Base-by-base conservation (phyloP, 2,329 filamentous ascomycete species). In the Myrmaecium sp. region DNA sequence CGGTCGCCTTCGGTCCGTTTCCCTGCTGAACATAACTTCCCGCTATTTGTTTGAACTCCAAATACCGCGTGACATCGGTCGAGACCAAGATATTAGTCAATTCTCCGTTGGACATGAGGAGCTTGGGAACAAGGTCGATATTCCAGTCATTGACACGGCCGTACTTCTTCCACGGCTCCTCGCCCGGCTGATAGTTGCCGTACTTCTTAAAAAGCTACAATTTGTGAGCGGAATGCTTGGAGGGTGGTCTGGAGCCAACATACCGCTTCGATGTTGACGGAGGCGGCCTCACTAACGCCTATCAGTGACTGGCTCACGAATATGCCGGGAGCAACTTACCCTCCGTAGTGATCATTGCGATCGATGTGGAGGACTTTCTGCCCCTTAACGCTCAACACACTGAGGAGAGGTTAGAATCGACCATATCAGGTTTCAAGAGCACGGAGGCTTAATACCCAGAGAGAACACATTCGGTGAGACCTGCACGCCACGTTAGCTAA, bases 291-390 rank as follows among this genome's bases (percentile, higher is more conserved):
- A 42, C 84, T 84, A 43, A 41, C 26, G 25, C 15, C 15, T 29
- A 38, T 54, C 14, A 51, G 44, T 30, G 21, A 17, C 12, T 19
- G 21, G 29, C 15, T 26, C 26, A 19, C 19, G 32, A 33, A 33
- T 23, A 23, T 29, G 19, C 29, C 32, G 25, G 31, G 17, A 15
- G 30, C 20, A 33, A 66, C 78, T 47, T 62, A 92, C 84, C 82
- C 89, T 69, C 89, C 89, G 51, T 94, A 95, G 64, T 95, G 84
- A 55, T 92, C 82, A 54, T 95, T 95, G 52, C 84, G 77, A 62
- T 95, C 89, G 54, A 98, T 93, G 64, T 98, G 89, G 39, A 98
- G 70, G 49, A 98, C 89, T 66, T 95, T 95, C 68, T 92, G 86
- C 56, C 86, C 86, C 67, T 95, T 94, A 47, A 95, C 86, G 63